A percentile compares a stretch with the other conserved stretches of the same genome.
These are phyloP conservation scores for Magnaporthiopsis rhizophila DNA, from an alignment of 2,329 filamentous ascomycete genomes.

Conservation along the genomic window DNA sequence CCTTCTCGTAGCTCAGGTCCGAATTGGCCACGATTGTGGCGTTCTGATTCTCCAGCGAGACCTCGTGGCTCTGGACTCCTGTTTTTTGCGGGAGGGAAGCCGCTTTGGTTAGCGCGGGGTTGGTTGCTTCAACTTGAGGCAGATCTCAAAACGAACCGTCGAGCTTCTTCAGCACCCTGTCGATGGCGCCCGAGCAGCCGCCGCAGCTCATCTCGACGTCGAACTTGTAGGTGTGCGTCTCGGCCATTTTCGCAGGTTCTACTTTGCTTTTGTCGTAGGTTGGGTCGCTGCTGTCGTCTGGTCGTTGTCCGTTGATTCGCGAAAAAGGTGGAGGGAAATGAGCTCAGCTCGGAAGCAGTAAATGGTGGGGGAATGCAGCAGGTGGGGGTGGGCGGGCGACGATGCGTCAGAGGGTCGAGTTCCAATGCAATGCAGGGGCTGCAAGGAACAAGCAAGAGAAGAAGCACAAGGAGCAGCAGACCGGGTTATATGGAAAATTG, in stretches of 20 bases:
- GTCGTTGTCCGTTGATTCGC: not conserved
- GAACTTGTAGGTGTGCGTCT: constrained; percentile 91
- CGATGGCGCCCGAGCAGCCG: constrained; percentile 91
- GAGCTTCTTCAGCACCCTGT: constrained; percentile 85
- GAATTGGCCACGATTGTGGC: constrained; percentile 68
- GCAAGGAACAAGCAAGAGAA: not conserved
- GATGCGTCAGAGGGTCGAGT: not conserved
- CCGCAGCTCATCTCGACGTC: constrained; percentile 89
- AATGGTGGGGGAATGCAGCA: not conserved
- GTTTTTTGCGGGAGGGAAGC: constrained; percentile 9
- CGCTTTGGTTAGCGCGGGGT: not conserved
- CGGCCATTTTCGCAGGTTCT: constrained; percentile 50
- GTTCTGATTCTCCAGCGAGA: constrained; percentile 78
- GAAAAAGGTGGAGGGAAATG: not conserved
- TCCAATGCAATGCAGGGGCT: not conserved
- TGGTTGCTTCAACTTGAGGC: not conserved
- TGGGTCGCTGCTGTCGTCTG: not conserved
- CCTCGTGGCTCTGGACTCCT: constrained; percentile 83
- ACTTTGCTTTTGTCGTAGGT: not conserved
- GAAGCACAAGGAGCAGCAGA: not conserved
- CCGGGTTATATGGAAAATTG: not conserved
- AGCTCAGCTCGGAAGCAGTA: not conserved
- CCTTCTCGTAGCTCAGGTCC: constrained; percentile 66
- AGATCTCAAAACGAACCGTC: constrained; percentile 53
- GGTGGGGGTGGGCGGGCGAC: not conserved